A percentile compares a stretch with the other conserved stretches of the same genome.
Evolutionary conservation across 305 asterid genomes (phyloP).

Genomic region (Salvia sclarea): DNA sequence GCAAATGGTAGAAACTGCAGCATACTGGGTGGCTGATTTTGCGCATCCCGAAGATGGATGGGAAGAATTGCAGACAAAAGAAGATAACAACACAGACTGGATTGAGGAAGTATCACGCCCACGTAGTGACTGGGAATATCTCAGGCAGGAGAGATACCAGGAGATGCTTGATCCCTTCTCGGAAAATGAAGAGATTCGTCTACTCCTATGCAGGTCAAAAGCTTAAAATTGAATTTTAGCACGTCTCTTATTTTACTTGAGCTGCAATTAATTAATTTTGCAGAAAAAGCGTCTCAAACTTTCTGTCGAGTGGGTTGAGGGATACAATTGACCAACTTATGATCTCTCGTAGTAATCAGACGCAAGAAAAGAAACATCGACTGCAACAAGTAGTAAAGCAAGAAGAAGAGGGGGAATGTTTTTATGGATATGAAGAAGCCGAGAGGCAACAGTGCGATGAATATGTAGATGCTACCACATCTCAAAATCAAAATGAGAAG

Average conservation of each 20-base stretch:
- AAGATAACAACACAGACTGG: constrained; percentile 57
- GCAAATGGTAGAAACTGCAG: constrained; percentile 38
- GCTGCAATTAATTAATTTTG: background rate
- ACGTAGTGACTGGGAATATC: constrained; percentile 83
- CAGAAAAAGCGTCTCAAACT: constrained; percentile 79
- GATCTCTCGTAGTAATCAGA: constrained; percentile 46
- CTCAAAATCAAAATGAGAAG: background rate
- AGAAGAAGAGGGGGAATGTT: constrained; percentile 31
- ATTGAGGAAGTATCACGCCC: constrained; percentile 82
- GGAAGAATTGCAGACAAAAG: constrained; percentile 52
- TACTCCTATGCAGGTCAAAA: constrained; percentile 69
- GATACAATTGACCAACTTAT: constrained; percentile 65
- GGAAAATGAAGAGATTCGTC: constrained; percentile 67
- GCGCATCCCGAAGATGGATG: constrained; percentile 52
- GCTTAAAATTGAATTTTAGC: too few species aligned
- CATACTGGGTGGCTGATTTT: constrained; percentile 52
- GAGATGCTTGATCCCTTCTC: constrained; percentile 90
- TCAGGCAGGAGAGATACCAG: constrained; percentile 82
- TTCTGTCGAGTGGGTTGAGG: constrained; percentile 71
- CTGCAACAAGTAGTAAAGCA: constrained; percentile 8
- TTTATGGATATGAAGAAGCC: constrained; percentile 45
- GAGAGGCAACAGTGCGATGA: constrained; percentile 42
- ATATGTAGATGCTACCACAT: constrained; percentile 37
- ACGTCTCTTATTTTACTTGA: background rate
- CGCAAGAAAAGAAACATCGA: constrained; percentile 13